Conservation (phyloP, 202 grass and related monocot species). For the Schoenoplectus triqueter region DNA sequence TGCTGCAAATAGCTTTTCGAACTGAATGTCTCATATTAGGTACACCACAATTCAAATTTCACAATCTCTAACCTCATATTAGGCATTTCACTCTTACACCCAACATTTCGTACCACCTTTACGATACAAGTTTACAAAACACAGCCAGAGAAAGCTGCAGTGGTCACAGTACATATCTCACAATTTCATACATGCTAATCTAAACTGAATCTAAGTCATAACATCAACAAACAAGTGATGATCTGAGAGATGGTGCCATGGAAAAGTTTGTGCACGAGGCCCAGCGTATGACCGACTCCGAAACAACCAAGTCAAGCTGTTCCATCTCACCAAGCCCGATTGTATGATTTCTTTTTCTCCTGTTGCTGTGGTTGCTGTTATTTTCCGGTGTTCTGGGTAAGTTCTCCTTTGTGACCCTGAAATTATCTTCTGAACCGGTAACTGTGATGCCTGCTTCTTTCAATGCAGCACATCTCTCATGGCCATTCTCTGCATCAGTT, state of each 20-base stretch:
- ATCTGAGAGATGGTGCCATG: slow-evolving; percentile 66
- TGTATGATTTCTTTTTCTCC: slow-evolving; percentile 74
- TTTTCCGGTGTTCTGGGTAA: slow-evolving; percentile 6
- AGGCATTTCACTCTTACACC: slow-evolving; percentile 17
- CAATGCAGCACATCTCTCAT: background rate
- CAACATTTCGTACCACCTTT: slow-evolving; percentile 6
- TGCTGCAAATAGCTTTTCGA: background rate
- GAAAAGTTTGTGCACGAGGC: slow-evolving; percentile 83
- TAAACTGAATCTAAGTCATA: background rate
- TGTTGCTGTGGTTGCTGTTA: slow-evolving; percentile 32
- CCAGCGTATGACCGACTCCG: slow-evolving; percentile 92
- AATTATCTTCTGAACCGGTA: slow-evolving; percentile 30
- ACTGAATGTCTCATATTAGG: background rate
- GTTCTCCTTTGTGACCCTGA: slow-evolving; percentile 23
- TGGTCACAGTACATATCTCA: slow-evolving; percentile 1
- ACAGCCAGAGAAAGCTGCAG: slow-evolving; percentile 13
- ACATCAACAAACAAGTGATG: slow-evolving; percentile 85
- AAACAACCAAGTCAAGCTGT: slow-evolving; percentile 63
- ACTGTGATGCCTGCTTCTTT: background rate
- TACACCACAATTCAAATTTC: background rate
- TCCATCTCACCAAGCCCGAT: slow-evolving; percentile 63
- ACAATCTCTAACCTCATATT: background rate
- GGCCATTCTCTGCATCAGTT: slow-evolving; percentile 19
- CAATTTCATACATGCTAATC: slow-evolving; percentile 9
- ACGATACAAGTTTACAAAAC: slow-evolving; percentile 34